phyloP scores from a whole-genome alignment of 352 stramenopile genomes.

The Phytopythium litorale region DNA sequence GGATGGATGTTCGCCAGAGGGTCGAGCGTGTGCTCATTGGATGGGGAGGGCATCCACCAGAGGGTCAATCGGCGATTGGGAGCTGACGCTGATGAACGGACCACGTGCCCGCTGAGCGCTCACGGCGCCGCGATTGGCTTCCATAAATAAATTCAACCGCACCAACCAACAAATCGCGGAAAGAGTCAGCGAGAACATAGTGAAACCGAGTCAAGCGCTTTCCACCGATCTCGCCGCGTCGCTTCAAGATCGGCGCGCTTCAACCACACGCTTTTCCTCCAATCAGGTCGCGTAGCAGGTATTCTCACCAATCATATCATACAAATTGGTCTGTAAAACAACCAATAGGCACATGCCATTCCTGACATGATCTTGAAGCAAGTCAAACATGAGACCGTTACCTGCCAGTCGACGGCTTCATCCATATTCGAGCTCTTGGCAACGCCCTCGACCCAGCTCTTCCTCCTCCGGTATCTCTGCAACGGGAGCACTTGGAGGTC shows the following conservation, averaged over 20 bases:
- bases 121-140: not conserved
- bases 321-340: not conserved
- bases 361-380: not conserved
- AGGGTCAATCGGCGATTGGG: no score
- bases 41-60: no score
- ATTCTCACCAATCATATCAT: not conserved
- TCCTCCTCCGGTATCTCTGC: not conserved
- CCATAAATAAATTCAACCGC: slow-evolving; percentile 1
- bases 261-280: not conserved
- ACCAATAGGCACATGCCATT: not conserved
- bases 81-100: no score
- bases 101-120: no score
- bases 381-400: not conserved
- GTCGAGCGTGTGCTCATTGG: no score
- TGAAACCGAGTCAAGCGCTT: not conserved
- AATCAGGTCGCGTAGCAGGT: not conserved
- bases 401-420: not conserved
- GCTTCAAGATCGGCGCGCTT: slow-evolving; percentile 2
- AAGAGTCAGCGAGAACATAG: not conserved
- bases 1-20: no score
- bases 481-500: not conserved
- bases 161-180: not conserved
- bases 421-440: slow-evolving; percentile 4
- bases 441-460: not conserved
- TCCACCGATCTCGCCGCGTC: not conserved